These are phyloP conservation scores for Tolypocladium amazonense DNA, from an alignment of 2,329 filamentous ascomycete species.

Conservation along the genomic window DNA sequence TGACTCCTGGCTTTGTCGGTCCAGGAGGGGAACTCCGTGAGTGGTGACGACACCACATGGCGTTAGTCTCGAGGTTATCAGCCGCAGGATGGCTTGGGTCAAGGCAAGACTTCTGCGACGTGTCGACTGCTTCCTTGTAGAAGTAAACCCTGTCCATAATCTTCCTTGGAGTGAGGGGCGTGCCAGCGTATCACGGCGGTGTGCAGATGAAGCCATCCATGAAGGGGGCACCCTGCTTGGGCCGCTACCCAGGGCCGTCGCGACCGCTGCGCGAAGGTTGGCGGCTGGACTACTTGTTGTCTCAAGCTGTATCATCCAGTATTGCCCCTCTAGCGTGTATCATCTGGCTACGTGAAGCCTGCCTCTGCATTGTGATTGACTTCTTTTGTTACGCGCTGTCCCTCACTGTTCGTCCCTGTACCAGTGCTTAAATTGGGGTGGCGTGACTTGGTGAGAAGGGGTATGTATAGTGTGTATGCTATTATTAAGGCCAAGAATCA, in stretches of 20 bases:
- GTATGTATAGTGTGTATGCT: background rate
- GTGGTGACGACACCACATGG: slow-evolving; percentile 35
- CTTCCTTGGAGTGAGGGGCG: background rate
- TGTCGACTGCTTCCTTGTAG: background rate
- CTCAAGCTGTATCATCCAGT: background rate
- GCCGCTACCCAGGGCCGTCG: slow-evolving; percentile 17
- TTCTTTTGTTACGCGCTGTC: background rate
- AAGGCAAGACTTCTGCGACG: background rate
- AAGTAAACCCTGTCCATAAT: too few species aligned
- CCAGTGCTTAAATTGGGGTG: background rate
- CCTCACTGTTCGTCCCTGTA: background rate
- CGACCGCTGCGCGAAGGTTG: background rate
- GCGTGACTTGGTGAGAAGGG: background rate
- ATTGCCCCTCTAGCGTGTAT: background rate
- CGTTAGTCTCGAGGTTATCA: too few species aligned
- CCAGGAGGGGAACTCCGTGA: slow-evolving; percentile 57
- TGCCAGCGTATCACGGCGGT: slow-evolving; percentile 26
- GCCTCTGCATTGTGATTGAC: background rate
- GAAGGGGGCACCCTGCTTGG: slow-evolving; percentile 33
- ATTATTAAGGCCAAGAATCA: background rate
- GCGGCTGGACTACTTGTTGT: background rate
- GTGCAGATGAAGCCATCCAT: slow-evolving; percentile 44
- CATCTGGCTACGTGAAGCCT: background rate
- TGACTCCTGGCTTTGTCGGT: slow-evolving; percentile 55
- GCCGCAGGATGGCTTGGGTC: background rate